Evolutionary conservation across 2,329 filamentous ascomycete genomes (phyloP).

Genomic region (Colletotrichum sp.): DNA sequence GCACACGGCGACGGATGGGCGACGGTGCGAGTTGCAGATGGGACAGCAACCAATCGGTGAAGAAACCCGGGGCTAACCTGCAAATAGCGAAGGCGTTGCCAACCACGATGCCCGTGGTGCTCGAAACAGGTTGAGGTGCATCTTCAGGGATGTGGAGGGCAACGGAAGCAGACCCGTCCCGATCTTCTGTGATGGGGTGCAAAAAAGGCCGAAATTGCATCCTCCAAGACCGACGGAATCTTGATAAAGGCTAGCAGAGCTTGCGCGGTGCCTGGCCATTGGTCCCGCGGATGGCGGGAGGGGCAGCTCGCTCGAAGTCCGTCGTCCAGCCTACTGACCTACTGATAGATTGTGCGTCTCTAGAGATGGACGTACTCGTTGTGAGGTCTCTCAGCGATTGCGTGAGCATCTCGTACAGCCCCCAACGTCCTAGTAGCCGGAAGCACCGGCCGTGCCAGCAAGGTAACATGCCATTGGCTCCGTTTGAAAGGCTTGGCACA

Average conservation of each 20-base stretch:
- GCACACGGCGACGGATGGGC: background rate
- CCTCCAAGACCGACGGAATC: background rate
- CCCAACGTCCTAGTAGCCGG: background rate
- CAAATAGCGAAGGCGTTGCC: background rate
- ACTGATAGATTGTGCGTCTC: background rate
- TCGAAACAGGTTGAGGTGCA: slow-evolving; percentile 6
- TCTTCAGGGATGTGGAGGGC: slow-evolving; percentile 1
- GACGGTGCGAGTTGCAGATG: background rate
- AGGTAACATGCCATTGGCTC: background rate
- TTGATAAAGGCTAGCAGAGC: background rate
- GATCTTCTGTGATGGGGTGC: background rate
- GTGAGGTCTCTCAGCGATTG: background rate
- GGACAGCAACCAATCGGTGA: background rate
- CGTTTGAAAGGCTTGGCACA: background rate
- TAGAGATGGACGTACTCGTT: background rate
- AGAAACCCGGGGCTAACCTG: background rate
- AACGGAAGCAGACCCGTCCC: background rate
- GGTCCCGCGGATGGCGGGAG: background rate
- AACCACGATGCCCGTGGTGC: background rate
- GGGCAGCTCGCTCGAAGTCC: background rate
- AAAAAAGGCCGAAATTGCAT: background rate
- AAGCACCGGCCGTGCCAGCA: background rate
- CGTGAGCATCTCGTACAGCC: background rate
- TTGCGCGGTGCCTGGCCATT: background rate
- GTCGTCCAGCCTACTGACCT: background rate